These are phyloP conservation scores for Fraxinus baroniana DNA, from an alignment of 305 asterid genomes.

Conservation along the genomic window DNA sequence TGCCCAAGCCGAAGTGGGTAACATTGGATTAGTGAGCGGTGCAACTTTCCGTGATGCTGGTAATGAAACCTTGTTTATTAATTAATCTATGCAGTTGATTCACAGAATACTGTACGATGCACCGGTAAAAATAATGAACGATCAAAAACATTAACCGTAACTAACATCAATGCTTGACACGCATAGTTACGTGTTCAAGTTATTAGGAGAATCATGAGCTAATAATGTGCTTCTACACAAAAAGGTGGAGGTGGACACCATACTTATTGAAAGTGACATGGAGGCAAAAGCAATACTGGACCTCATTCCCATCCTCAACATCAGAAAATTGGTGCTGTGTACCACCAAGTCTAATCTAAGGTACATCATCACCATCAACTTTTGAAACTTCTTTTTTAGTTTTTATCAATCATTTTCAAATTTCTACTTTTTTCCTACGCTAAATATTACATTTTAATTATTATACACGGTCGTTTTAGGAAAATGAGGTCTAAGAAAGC, in stretches of 20 bases:
- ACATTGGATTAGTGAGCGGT: not conserved
- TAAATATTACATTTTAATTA: conserved; percentile 1
- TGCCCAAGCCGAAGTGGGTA: not conserved
- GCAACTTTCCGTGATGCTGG: not conserved
- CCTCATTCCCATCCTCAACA: conserved; percentile 76
- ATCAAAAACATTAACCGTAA: not conserved
- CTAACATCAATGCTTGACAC: not conserved
- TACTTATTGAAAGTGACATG: conserved; percentile 66
- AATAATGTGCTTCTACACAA: not conserved
- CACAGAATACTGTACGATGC: not conserved
- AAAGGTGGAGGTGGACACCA: conserved; percentile 69
- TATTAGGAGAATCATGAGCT: not conserved
- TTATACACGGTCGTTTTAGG: conserved; percentile 27
- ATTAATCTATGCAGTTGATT: not conserved
- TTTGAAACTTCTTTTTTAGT: not conserved
- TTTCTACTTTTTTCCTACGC: not conserved
- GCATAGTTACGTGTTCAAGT: not conserved
- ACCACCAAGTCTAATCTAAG: conserved; percentile 53
- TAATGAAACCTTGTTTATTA: not conserved
- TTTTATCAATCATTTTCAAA: not conserved
- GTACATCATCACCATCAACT: conserved; percentile 28
- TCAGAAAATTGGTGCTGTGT: conserved; percentile 54
- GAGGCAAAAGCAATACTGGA: conserved; percentile 70
- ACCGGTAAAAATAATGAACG: not conserved
- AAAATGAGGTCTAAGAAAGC: conserved; percentile 49